Base-by-base conservation (phyloP, 495 filamentous ascomycete species). In the Platismatia glauca region DNA sequence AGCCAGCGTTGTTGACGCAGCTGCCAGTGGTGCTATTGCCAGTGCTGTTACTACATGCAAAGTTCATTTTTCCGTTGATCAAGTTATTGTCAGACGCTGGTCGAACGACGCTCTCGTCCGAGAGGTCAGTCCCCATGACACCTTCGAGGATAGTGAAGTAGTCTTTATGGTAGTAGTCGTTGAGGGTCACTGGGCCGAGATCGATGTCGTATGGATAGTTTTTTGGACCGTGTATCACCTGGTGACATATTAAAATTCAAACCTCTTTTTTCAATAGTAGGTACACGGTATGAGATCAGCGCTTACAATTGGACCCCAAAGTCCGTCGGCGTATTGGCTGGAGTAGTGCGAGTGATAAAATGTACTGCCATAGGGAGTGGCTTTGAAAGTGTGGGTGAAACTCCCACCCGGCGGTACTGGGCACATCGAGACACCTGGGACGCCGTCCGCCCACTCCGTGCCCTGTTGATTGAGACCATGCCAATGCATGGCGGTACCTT, bases 161-260 rank as follows among this genome's bases (percentile, higher is more conserved):
- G 12, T 50, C 61, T 33, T 63, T 39, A 50, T 78, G 72, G n/a
- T 64, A 71, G 70, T 77, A 82, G 58, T 82, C 74, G 44, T 66
- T 74, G 22, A 78, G 29, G 11, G 73, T 59, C 11, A 79, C 69
- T 15, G 78, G 75, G 52, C 83, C 85, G 22, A 87, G 72, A 66
- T 87, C 84, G 37, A 78, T 71, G 53, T 88, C 84, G 66, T 87
- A 86, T 37, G 79, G 65, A 15, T 70, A 72, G 22, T 75, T 78
- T 6, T 76, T 72, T 7, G 85, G 85, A 4, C 84, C 85, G 65
- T 87, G 76, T 46, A 46, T 46, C 7, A 46, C n/a, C 43, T 46
- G 5, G 5, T 12, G n/a, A 24, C 2, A 24, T 22, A 7, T 44
- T 22, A 44, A n/a, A n/a, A n/a, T n/a, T 41, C 18, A 22, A 11